Evolutionary conservation across 2,329 filamentous ascomycete genomes (phyloP).

Genomic region (Phialemoniopsis sp.): DNA sequence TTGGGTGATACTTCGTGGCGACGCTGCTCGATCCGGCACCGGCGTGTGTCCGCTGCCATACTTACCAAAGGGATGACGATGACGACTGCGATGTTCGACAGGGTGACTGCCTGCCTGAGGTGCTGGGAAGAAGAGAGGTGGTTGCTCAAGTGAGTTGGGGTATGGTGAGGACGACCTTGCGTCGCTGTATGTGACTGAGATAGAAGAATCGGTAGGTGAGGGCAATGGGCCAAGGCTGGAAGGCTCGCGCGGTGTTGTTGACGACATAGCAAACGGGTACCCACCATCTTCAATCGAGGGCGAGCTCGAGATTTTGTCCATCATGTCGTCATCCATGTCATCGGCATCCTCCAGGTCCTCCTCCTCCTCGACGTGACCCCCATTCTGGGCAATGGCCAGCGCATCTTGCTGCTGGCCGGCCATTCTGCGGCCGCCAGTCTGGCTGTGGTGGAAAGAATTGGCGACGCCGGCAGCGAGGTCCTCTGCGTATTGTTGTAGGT

Average conservation of each 20-base stretch:
- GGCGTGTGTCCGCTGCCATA: conserved; percentile 25
- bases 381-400: conserved; percentile 59
- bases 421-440: conserved; percentile 18
- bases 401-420: conserved; percentile 47
- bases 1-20: neutral
- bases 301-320: conserved; percentile 98
- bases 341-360: conserved; percentile 65
- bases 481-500: conserved; percentile 40
- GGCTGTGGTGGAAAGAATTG: conserved; percentile 26
- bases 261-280: conserved; percentile 43
- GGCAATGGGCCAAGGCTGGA: conserved; percentile 14
- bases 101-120: conserved; percentile 25
- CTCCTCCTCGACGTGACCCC: conserved; percentile 46
- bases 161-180: conserved; percentile 37
- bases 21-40: conserved; percentile 6
- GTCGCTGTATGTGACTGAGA: conserved; percentile 24
- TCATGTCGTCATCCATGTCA: conserved; percentile 86
- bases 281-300: conserved; percentile 99
- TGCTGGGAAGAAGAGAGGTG: conserved; percentile 17
- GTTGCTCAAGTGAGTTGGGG: conserved; percentile 26
- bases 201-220: conserved; percentile 19
- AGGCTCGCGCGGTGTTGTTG: no score
- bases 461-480: conserved; percentile 35
- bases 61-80: conserved; percentile 45
- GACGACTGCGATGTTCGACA: conserved; percentile 19